Evolutionary conservation across 2,329 filamentous ascomycete species (phyloP).

Genomic region (Fusarium cyanostomum): DNA sequence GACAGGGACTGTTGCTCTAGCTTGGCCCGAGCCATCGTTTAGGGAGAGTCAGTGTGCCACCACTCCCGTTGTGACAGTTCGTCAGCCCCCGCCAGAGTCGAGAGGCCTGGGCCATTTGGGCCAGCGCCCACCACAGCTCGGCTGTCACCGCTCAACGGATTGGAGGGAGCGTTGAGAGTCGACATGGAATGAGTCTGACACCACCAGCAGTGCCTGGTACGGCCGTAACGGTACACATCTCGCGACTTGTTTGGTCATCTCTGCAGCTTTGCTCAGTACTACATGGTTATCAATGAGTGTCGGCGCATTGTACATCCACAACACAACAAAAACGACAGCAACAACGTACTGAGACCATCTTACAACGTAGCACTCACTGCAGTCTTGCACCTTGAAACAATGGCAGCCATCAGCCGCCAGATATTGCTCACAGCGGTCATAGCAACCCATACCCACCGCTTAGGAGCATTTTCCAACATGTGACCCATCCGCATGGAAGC

Average conservation of each 20-base stretch:
- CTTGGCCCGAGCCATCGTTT: constrained; percentile 6
- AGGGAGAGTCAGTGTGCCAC: constrained; percentile 28
- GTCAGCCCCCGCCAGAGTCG: constrained; percentile 6
- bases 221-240: neutral
- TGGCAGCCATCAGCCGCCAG: constrained; percentile 4
- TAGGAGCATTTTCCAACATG: constrained; percentile 28
- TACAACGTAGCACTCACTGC: constrained; percentile 12
- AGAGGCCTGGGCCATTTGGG: neutral
- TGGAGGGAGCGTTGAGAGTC: neutral
- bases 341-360: constrained; percentile 2
- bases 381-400: neutral
- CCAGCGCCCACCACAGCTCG: neutral
- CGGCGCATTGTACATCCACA: neutral
- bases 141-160: neutral
- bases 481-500: constrained; percentile 40
- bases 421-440: constrained; percentile 5
- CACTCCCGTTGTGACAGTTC: constrained; percentile 12
- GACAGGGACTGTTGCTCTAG: constrained; percentile 10
- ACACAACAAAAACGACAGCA: neutral
- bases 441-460: constrained; percentile 13
- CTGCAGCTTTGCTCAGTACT: no score
- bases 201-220: neutral
- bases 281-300: no score
- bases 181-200: constrained; percentile 5
- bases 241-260: neutral